Conservation (phyloP, 2,329 filamentous ascomycete species). For the Fusarium incarnatum region DNA sequence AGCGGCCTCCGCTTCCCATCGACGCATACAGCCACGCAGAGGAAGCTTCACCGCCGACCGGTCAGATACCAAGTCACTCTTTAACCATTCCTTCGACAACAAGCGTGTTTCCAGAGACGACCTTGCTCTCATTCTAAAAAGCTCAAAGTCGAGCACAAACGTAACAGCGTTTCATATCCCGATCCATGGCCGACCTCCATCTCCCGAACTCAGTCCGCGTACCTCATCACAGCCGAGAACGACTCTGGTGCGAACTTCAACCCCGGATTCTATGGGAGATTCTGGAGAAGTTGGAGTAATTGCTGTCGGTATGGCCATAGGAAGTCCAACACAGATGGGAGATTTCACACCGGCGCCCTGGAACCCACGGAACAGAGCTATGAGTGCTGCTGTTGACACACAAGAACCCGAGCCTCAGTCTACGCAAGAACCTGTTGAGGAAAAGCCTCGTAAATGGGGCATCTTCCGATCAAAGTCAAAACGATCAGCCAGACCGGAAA, state of each 20-base stretch:
- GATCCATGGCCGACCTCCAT: constrained; percentile 56
- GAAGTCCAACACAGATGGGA: constrained; percentile 69
- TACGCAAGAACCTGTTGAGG: constrained; percentile 28
- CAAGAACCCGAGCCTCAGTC: constrained; percentile 14
- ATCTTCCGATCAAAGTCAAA: constrained; percentile 63
- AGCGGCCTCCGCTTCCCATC: constrained; percentile 23
- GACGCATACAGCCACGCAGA: constrained; percentile 35
- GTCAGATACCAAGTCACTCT: constrained; percentile 27
- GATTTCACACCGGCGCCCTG: constrained; percentile 43
- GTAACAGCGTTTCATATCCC: constrained; percentile 57
- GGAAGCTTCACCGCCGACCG: constrained; percentile 42
- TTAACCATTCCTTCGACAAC: constrained; percentile 49
- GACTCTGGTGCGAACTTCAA: constrained; percentile 55
- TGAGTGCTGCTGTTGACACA: constrained; percentile 39
- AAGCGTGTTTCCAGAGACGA: constrained; percentile 62
- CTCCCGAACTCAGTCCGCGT: constrained; percentile 57
- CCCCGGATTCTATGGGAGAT: constrained; percentile 58
- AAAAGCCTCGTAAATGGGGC: constrained; percentile 68
- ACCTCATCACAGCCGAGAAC: constrained; percentile 46
- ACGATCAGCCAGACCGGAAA: constrained; percentile 37
- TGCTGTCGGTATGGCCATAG: constrained; percentile 79
- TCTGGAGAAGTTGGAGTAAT: constrained; percentile 45
- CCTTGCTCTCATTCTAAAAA: constrained; percentile 49
- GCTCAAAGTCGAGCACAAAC: constrained; percentile 46
- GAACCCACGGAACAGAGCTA: constrained; percentile 46